A percentile compares a stretch with the other conserved stretches of the same genome.
Evolutionary conservation across 345 rosid species (phyloP).

Genomic region (Linum usitatissimum): DNA sequence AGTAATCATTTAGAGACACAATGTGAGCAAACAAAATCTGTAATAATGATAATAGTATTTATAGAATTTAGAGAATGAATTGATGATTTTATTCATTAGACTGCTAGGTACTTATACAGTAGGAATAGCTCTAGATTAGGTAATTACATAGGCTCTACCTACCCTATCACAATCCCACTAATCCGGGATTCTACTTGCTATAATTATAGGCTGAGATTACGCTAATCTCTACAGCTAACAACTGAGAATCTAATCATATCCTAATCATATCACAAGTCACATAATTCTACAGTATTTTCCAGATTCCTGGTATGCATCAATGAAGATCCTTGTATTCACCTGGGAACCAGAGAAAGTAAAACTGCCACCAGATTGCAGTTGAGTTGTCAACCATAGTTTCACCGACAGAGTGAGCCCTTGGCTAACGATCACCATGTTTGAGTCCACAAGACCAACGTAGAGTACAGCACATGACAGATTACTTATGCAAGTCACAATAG

Average conservation of each 20-base stretch:
- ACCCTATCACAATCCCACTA: too few species aligned
- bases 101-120: too few species aligned
- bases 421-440: conserved; percentile 68
- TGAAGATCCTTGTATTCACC: conserved; percentile 30
- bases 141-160: too few species aligned
- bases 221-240: too few species aligned
- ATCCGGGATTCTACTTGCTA: too few species aligned
- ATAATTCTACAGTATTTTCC: too few species aligned
- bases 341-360: conserved; percentile 84
- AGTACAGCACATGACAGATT: conserved; percentile 58
- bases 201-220: too few species aligned
- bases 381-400: conserved; percentile 92
- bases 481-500: conserved; percentile 45
- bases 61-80: too few species aligned
- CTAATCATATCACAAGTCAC: too few species aligned
- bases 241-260: too few species aligned
- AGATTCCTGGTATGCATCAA: background rate
- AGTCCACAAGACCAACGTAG: conserved; percentile 60
- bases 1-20: background rate
- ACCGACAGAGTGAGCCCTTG: conserved; percentile 83
- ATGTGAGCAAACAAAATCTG: conserved; percentile 8
- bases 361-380: conserved; percentile 87
- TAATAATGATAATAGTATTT: background rate
- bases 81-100: too few species aligned
- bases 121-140: too few species aligned